A percentile compares a stretch with the other conserved stretches of the same genome.
Evolutionary conservation across 139 green algal species (phyloP).

Genomic region (Edaphochlamys debaryana): DNA sequence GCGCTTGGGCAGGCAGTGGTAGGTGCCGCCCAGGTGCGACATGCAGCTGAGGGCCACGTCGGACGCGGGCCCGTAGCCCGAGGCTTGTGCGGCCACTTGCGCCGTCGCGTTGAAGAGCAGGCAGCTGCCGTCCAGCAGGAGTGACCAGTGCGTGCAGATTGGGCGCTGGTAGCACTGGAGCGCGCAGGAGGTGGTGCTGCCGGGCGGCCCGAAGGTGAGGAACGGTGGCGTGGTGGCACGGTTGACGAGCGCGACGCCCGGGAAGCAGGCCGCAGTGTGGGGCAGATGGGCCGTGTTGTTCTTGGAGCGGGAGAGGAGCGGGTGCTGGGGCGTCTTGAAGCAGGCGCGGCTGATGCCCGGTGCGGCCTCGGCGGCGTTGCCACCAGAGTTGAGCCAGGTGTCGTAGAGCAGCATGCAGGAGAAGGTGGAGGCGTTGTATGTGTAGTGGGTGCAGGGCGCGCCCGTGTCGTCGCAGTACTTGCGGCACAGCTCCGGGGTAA

Average conservation of each 20-base stretch:
- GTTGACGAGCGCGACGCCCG: not conserved
- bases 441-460: not conserved
- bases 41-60: not conserved
- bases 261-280: not conserved
- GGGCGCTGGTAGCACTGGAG: not conserved
- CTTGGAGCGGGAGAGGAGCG: not conserved
- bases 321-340: conserved; percentile 20
- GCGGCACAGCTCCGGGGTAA: not conserved
- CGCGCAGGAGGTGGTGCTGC: not conserved
- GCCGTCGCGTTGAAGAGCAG: not conserved
- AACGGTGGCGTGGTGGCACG: not conserved
- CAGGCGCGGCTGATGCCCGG: not conserved
- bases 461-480: not conserved
- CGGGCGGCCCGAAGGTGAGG: not conserved
- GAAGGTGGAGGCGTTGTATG: not conserved
- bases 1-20: not conserved
- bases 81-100: not conserved
- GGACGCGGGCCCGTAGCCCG: not conserved
- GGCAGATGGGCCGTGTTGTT: too few relatives aligned
- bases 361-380: not conserved
- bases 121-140: not conserved
- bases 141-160: not conserved
- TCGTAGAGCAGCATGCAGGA: not conserved
- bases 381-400: not conserved
- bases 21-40: not conserved